Conservation (phyloP, 192 early-diverging fungal genomes). For the Podila epigama region DNA sequence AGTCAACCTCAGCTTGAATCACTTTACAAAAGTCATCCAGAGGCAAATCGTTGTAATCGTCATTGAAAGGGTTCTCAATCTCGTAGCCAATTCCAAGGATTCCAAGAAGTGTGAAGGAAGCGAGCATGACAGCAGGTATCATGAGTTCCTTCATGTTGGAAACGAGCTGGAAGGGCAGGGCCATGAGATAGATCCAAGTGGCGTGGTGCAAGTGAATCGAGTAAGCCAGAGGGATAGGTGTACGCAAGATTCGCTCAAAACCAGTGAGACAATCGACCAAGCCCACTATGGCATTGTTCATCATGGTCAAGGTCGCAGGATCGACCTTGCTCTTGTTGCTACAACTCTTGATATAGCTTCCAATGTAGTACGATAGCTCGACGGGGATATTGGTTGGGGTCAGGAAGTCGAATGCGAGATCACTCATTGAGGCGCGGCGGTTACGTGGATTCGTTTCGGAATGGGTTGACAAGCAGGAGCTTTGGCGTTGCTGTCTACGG, state of each 20-base stretch:
- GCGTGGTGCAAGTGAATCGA: constrained; percentile 90
- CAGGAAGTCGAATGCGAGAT: constrained; percentile 25
- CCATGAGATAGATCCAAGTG: constrained; percentile 74
- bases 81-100: constrained; percentile 86
- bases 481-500: neutral
- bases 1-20: constrained; percentile 39
- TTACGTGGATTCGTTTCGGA: neutral
- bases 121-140: constrained; percentile 72
- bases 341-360: constrained; percentile 57
- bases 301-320: constrained; percentile 51
- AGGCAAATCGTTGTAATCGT: constrained; percentile 77
- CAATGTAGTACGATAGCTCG: constrained; percentile 67
- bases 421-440: constrained; percentile 5
- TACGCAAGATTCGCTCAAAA: constrained; percentile 85
- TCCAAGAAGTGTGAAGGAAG: constrained; percentile 81
- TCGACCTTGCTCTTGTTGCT: constrained; percentile 51
- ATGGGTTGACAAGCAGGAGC: constrained; percentile 1
- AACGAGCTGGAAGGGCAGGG: constrained; percentile 86
- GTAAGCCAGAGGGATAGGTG: constrained; percentile 90
- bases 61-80: constrained; percentile 95
- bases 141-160: constrained; percentile 56
- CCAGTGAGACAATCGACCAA: constrained; percentile 66
- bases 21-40: constrained; percentile 64
- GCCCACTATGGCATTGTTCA: constrained; percentile 57
- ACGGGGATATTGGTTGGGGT: constrained; percentile 61